Evolutionary conservation across 176 grass and related monocot species (phyloP).

Genomic region (Paspalum vaginatum): DNA sequence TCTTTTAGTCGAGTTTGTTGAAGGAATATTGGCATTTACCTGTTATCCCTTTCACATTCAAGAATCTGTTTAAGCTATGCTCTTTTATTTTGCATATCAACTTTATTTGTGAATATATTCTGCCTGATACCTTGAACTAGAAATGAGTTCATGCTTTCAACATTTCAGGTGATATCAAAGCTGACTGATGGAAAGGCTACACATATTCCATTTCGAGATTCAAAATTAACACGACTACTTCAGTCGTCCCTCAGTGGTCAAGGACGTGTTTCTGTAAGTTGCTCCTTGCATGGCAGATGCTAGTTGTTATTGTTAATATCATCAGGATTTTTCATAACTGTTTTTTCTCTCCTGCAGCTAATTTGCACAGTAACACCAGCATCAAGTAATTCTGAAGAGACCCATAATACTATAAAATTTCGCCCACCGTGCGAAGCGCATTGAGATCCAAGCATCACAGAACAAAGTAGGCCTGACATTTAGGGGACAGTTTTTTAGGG

Average conservation of each 20-base stretch:
- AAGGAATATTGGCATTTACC: not conserved
- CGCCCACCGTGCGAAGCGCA: slow-evolving; percentile 92
- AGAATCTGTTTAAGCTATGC: slow-evolving; percentile 30
- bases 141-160: not conserved
- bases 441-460: slow-evolving; percentile 98
- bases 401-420: slow-evolving; percentile 97
- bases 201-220: slow-evolving; percentile 97
- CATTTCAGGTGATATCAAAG: slow-evolving; percentile 95
- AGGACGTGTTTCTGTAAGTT: slow-evolving; percentile 96
- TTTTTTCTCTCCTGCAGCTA: slow-evolving; percentile 57
- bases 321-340: slow-evolving; percentile 34
- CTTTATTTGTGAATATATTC: no score
- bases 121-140: not conserved
- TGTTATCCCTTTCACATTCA: slow-evolving; percentile 13
- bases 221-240: slow-evolving; percentile 97
- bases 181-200: slow-evolving; percentile 92
- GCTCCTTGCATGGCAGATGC: slow-evolving; percentile 4
- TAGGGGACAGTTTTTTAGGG: slow-evolving; percentile 30
- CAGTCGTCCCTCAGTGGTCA: slow-evolving; percentile 99
- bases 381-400: slow-evolving; percentile 98
- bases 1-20: slow-evolving; percentile 10
- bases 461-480: slow-evolving; percentile 74
- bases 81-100: slow-evolving; percentile 20
- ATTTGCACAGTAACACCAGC: slow-evolving; percentile 98
- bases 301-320: slow-evolving; percentile 11